Conservation (phyloP, 1,139 yeast genomes). For the Yarrowia galli region DNA sequence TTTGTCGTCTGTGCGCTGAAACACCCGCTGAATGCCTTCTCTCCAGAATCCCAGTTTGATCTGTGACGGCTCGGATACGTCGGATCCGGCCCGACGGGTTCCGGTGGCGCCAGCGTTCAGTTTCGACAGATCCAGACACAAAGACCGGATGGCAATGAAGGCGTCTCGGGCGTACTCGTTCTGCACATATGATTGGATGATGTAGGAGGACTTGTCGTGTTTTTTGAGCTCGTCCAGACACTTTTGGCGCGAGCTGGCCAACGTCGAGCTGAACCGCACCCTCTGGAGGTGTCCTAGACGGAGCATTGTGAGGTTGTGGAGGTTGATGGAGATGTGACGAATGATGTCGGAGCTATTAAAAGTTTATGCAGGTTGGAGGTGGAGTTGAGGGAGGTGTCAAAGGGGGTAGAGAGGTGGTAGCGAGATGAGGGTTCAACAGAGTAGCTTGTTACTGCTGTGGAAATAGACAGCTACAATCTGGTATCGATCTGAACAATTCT, state of each 20-base stretch:
- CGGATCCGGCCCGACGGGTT: slow-evolving; percentile 44
- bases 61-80: slow-evolving; percentile 48
- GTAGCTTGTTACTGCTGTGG: too few species aligned
- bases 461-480: too few species aligned
- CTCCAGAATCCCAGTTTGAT: slow-evolving; percentile 54
- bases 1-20: slow-evolving; percentile 42
- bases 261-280: slow-evolving; percentile 10
- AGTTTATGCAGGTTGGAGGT: background rate
- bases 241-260: slow-evolving; percentile 1
- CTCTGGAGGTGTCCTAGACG: background rate
- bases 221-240: slow-evolving; percentile 39
- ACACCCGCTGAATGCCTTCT: slow-evolving; percentile 49
- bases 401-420: background rate
- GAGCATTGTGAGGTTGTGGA: background rate
- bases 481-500: too few species aligned
- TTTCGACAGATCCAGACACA: slow-evolving; percentile 71
- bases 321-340: background rate
- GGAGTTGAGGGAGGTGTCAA: background rate
- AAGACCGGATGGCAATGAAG: slow-evolving; percentile 71
- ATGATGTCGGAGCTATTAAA: background rate
- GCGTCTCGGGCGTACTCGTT: slow-evolving; percentile 65
- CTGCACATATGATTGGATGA: slow-evolving; percentile 75
- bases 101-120: slow-evolving; percentile 58
- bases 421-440: background rate
- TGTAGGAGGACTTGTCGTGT: slow-evolving; percentile 67